These are phyloP conservation scores for Debaryomyces nepalensis DNA, from an alignment of 1,139 yeast genomes.

Conservation along the genomic window DNA sequence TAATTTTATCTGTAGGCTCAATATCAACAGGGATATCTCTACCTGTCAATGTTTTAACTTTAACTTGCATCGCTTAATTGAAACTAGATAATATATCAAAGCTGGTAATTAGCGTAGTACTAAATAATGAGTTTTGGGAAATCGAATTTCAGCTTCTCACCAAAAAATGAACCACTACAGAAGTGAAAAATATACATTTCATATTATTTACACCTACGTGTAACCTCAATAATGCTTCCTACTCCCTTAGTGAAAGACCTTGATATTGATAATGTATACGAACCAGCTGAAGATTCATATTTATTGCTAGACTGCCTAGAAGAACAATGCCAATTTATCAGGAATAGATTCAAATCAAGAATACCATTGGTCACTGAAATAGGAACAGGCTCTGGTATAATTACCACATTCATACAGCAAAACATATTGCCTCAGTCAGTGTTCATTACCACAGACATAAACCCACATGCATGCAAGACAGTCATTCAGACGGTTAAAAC, in stretches of 20 bases:
- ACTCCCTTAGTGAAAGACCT: slow-evolving; percentile 41
- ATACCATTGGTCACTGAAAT: slow-evolving; percentile 75
- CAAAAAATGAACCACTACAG: too few species aligned
- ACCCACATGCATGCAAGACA: slow-evolving; percentile 72
- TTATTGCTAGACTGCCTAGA: slow-evolving; percentile 81
- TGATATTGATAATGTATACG: slow-evolving; percentile 65
- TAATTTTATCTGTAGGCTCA: slow-evolving; percentile 75
- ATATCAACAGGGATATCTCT: slow-evolving; percentile 85
- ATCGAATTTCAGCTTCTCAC: slow-evolving; percentile 5
- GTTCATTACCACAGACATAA: slow-evolving; percentile 75
- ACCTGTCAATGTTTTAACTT: slow-evolving; percentile 78
- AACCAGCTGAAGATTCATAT: slow-evolving; percentile 92
- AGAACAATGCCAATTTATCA: slow-evolving; percentile 46
- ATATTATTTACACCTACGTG: too few species aligned
- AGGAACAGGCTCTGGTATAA: slow-evolving; percentile 92
- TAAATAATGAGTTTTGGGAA: background rate
- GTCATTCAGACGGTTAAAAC: slow-evolving; percentile 53
- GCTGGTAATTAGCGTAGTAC: background rate
- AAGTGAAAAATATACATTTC: too few species aligned
- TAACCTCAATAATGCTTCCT: slow-evolving; percentile 37
- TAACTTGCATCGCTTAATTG: slow-evolving; percentile 55
- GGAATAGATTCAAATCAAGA: slow-evolving; percentile 28
- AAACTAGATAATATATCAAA: background rate
- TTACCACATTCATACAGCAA: slow-evolving; percentile 70
- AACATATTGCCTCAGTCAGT: slow-evolving; percentile 55